phyloP scores from a whole-genome alignment of 139 green algal genomes.

The Auxenochlorella pyrenoidosa region DNA sequence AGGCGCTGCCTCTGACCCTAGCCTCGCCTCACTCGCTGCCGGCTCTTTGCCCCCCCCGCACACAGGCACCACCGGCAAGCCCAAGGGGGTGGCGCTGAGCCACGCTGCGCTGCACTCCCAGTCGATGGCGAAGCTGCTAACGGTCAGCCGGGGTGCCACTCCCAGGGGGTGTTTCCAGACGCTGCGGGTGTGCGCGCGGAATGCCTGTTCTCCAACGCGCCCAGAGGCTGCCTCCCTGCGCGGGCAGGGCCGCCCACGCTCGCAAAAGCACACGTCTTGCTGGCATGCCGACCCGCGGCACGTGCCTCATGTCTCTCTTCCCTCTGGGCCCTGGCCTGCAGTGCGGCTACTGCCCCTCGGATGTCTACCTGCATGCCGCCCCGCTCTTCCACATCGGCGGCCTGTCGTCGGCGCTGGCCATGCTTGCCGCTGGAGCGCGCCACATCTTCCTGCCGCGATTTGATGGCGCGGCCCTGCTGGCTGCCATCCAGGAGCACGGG shows the following conservation, averaged over 20 bases:
- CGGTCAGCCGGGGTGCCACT: slow-evolving; percentile 9
- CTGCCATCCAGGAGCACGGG: slow-evolving; percentile 41
- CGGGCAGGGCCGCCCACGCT: too few species aligned
- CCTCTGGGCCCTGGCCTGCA: slow-evolving; percentile 9
- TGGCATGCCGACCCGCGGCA: too few species aligned
- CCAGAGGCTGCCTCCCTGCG: too few species aligned
- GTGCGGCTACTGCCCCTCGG: slow-evolving; percentile 68
- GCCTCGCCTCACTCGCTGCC: too few species aligned
- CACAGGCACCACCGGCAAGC: slow-evolving; percentile 73
- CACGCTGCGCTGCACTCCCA: slow-evolving; percentile 76
- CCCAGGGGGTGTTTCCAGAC: background rate
- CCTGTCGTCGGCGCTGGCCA: slow-evolving; percentile 80
- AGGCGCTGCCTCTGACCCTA: background rate
- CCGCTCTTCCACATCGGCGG: slow-evolving; percentile 93
- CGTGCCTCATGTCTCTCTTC: too few species aligned
- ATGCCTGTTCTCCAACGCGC: too few species aligned
- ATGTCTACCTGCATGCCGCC: slow-evolving; percentile 89
- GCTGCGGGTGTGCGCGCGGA: background rate
- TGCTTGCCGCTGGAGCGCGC: slow-evolving; percentile 70
- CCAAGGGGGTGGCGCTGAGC: slow-evolving; percentile 73
- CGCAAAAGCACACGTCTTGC: too few species aligned
- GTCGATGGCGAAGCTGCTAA: slow-evolving; percentile 78
- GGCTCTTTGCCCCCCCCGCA: slow-evolving; percentile 41
- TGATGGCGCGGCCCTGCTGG: slow-evolving; percentile 21
- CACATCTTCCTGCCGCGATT: slow-evolving; percentile 68